Conservation (phyloP, 495 filamentous ascomycete species). For the Cercophora newfieldiana region DNA sequence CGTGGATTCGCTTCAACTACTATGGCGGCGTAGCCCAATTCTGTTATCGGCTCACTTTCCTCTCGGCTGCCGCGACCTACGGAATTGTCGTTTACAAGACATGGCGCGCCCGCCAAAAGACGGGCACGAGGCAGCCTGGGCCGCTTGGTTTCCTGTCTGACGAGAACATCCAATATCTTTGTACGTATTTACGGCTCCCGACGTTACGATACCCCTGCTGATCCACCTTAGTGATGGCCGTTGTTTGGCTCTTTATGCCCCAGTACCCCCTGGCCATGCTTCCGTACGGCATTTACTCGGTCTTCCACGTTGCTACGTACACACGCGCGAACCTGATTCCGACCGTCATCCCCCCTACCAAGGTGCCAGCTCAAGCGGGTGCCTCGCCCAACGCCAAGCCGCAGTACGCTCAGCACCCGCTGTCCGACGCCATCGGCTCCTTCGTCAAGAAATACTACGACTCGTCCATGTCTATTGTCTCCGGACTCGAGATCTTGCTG, state of each 20-base stretch:
- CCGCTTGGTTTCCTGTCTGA: slow-evolving; percentile 68
- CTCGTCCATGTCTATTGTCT: slow-evolving; percentile 78
- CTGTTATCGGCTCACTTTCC: slow-evolving; percentile 84
- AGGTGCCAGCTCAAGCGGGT: slow-evolving; percentile 42
- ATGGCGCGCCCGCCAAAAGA: slow-evolving; percentile 75
- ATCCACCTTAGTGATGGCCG: slow-evolving; percentile 71
- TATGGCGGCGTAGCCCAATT: slow-evolving; percentile 71
- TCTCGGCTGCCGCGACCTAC: slow-evolving; percentile 87
- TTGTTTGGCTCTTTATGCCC: slow-evolving; percentile 90
- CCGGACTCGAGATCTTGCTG: slow-evolving; percentile 72
- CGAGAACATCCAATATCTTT: slow-evolving; percentile 96
- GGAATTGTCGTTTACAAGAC: slow-evolving; percentile 99
- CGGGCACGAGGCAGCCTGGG: slow-evolving; percentile 57
- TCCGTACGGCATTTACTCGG: slow-evolving; percentile 93
- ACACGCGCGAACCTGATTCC: slow-evolving; percentile 70
- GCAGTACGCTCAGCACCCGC: slow-evolving; percentile 61
- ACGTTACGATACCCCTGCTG: slow-evolving; percentile 18
- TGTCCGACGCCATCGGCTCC: slow-evolving; percentile 77
- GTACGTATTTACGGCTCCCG: slow-evolving; percentile 54
- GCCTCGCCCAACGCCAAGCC: slow-evolving; percentile 64
- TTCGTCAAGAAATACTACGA: slow-evolving; percentile 99
- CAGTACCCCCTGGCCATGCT: slow-evolving; percentile 88
- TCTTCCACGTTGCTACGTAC: slow-evolving; percentile 96
- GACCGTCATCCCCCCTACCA: slow-evolving; percentile 53
- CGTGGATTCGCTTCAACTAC: slow-evolving; percentile 81